A percentile compares a stretch with the other conserved stretches of the same genome.
These are phyloP conservation scores for Podaxis sp. DNA, from an alignment of 768 basidiomycete species.

Conservation along the genomic window DNA sequence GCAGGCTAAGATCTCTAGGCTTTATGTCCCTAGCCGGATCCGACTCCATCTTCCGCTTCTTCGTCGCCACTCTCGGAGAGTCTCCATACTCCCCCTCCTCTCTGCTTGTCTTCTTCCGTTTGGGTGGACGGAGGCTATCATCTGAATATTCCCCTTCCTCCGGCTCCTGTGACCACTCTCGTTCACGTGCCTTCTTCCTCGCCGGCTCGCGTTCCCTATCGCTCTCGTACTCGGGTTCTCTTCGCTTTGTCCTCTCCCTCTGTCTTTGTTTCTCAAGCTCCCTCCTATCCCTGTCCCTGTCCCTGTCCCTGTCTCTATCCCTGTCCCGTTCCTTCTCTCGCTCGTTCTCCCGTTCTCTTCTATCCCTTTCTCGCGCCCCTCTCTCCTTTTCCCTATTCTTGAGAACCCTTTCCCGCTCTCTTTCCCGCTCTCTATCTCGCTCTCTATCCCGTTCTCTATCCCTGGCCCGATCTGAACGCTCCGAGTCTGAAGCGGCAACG, in stretches of 20 bases:
- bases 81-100: constrained; percentile 31
- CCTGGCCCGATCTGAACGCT: constrained; percentile 11
- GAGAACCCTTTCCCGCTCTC: constrained; percentile 12
- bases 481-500: constrained; percentile 6
- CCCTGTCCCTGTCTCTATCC: constrained; percentile 17
- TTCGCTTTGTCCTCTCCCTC: constrained; percentile 19
- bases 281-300: constrained; percentile 17
- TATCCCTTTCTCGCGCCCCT: constrained; percentile 6
- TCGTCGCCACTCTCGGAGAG: constrained; percentile 13
- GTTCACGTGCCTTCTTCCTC: constrained; percentile 21
- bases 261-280: constrained; percentile 23
- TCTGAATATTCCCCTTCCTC: constrained; percentile 27
- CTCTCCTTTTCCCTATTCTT: constrained; percentile 24
- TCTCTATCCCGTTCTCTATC: constrained; percentile 22
- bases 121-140: constrained; percentile 25
- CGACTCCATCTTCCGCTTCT: constrained; percentile 17
- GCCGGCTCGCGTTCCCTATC: constrained; percentile 17
- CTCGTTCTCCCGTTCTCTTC: constrained; percentile 12
- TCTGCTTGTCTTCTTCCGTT: constrained; percentile 38
- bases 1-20: constrained; percentile 17
- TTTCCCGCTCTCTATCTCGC: constrained; percentile 22
- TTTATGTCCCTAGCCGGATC: background rate
- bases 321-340: constrained; percentile 9
- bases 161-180: constrained; percentile 20
- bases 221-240: constrained; percentile 16